Conservation (phyloP, 768 basidiomycete species). For the Amanita brunnescens region DNA sequence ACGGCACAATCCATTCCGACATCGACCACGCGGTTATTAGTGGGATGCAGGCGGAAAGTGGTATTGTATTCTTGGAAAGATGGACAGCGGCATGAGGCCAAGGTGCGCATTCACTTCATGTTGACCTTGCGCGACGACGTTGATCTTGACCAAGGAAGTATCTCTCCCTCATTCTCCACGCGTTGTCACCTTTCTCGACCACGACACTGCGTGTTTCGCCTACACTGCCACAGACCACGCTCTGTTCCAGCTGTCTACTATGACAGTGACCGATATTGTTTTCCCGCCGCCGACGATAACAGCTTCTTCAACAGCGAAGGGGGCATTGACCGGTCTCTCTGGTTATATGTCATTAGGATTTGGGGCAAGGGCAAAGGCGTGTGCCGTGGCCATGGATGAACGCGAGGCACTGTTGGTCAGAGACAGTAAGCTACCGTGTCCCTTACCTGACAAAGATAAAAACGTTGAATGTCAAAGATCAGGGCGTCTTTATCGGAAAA, state of each 20-base stretch:
- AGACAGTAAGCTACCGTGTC: conserved; percentile 51
- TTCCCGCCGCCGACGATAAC: conserved; percentile 36
- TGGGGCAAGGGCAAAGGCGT: conserved; percentile 66
- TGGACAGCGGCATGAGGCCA: conserved; percentile 64
- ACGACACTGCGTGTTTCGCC: conserved; percentile 58
- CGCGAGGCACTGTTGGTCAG: conserved; percentile 64
- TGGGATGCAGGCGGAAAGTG: conserved; percentile 81
- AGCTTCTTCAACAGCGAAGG: conserved; percentile 45
- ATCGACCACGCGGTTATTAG: conserved; percentile 65
- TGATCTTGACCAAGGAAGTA: conserved; percentile 50
- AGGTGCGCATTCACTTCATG: conserved; percentile 32
- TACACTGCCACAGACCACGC: conserved; percentile 77
- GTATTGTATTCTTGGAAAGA: conserved; percentile 85
- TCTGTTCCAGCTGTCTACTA: conserved; percentile 56
- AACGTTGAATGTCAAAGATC: conserved; percentile 33
- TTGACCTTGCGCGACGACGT: conserved; percentile 1
- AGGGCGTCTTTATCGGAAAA: conserved; percentile 55
- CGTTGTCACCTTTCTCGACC: conserved; percentile 62
- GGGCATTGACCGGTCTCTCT: conserved; percentile 69
- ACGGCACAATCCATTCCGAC: conserved; percentile 45
- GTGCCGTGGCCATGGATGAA: conserved; percentile 43
- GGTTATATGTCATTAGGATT: conserved; percentile 83
- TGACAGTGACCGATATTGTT: conserved; percentile 47
- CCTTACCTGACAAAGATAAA: neutral
- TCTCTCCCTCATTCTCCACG: conserved; percentile 87